Percentiles rank a stretch among this genome's conserved stretches.
These are phyloP conservation scores for Termitomyces bulborhizus DNA, from an alignment of 768 basidiomycete genomes.

Conservation along the genomic window DNA sequence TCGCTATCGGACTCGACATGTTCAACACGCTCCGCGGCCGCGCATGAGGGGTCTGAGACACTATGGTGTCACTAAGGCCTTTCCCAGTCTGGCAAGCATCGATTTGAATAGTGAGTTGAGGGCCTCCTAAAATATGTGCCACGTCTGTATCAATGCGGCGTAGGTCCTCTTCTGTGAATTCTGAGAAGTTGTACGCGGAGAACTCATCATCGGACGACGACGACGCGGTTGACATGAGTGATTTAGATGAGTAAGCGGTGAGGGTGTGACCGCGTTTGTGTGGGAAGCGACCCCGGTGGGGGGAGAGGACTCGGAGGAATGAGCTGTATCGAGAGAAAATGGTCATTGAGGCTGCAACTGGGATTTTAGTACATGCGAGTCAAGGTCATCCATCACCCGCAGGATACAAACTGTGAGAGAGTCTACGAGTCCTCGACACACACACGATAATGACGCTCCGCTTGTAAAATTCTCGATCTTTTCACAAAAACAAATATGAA, in stretches of 20 bases:
- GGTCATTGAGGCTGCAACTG: neutral
- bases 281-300: too few species aligned
- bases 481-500: neutral
- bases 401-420: too few species aligned
- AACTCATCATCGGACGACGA: conserved; percentile 33
- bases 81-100: conserved; percentile 12
- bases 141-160: conserved; percentile 39
- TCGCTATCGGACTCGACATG: conserved; percentile 28
- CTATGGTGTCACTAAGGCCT: neutral
- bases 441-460: too few species aligned
- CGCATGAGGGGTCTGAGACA: conserved; percentile 1
- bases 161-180: conserved; percentile 55
- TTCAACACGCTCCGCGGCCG: neutral
- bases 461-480: too few species aligned
- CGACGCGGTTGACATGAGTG: conserved; percentile 3
- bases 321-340: neutral
- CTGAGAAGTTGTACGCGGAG: conserved; percentile 42
- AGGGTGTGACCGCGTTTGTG: neutral
- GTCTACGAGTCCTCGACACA: too few species aligned
- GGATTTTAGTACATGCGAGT: too few species aligned
- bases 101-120: conserved; percentile 30
- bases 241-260: neutral
- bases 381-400: too few species aligned
- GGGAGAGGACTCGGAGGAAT: neutral
- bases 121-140: conserved; percentile 17